These are phyloP conservation scores for Arthrobotrys conoides DNA, from an alignment of 2,329 filamentous ascomycete species.

Conservation along the genomic window DNA sequence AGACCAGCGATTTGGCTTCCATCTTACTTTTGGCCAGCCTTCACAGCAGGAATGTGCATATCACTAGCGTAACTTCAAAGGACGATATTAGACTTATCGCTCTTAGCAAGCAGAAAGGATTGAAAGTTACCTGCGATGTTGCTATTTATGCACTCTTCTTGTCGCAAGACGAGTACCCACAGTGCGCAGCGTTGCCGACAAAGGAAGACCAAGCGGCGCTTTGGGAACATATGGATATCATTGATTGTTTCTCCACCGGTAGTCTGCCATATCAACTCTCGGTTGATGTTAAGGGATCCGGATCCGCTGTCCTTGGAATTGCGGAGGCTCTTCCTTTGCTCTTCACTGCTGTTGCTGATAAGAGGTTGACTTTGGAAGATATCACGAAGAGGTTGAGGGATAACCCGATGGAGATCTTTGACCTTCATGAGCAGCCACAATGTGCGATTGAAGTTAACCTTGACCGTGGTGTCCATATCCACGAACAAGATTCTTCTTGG, in stretches of 20 bases:
- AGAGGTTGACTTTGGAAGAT: constrained; percentile 80
- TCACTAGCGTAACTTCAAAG: constrained; percentile 84
- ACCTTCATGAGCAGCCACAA: constrained; percentile 83
- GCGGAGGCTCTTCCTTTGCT: constrained; percentile 81
- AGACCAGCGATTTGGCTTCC: constrained; percentile 84
- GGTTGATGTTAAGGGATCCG: constrained; percentile 70
- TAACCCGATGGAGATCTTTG: constrained; percentile 84
- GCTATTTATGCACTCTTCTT: constrained; percentile 85
- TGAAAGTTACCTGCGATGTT: constrained; percentile 85
- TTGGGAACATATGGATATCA: constrained; percentile 80
- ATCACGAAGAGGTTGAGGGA: constrained; percentile 80
- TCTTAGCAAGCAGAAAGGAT: constrained; percentile 83
- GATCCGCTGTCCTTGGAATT: constrained; percentile 77
- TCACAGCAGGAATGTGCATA: constrained; percentile 82
- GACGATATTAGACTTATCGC: constrained; percentile 84
- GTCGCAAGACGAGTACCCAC: constrained; percentile 78
- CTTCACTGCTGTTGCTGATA: constrained; percentile 81
- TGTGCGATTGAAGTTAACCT: constrained; percentile 82
- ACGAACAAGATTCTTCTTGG: constrained; percentile 73
- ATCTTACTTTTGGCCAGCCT: constrained; percentile 83
- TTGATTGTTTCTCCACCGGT: constrained; percentile 84
- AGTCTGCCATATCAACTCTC: constrained; percentile 84
- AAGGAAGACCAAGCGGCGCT: constrained; percentile 78
- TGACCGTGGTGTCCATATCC: constrained; percentile 76
- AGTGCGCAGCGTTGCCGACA: constrained; percentile 77